Evolutionary conservation across 2,329 filamentous ascomycete genomes (phyloP), one percentile per base, ranked within the genome.

Genomic region (Xylariaceae sp.): DNA sequence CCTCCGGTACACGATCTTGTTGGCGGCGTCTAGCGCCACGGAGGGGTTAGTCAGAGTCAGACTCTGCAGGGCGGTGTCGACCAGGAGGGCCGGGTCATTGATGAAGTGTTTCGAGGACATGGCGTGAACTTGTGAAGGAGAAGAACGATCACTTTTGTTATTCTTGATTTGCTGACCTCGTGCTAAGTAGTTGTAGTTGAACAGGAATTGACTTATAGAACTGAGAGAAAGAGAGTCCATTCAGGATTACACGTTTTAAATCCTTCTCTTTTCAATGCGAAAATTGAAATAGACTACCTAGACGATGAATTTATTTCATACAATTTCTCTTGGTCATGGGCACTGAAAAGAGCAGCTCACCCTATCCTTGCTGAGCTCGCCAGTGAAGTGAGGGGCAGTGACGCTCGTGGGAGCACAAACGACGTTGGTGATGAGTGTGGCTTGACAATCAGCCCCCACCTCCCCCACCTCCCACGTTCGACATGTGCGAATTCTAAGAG

Each of bases 11-110:
- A 96, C 76, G 68, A 95, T 88, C 74, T 96, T 97, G 78, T 95
- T 89, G 55, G 85, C 78, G 35, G 77, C 74, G 72, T 97, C 92
- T 66, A 94, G 83, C 55, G 88, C 88, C 23, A 95, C 78, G 41
- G 88, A 88, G 7, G 93, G 93, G 74, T 97, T 97, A 54, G 89
- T 92, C 62, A 89, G 78, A 18, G 91, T 93, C 39, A 94, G 80
- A 63, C 88, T 86, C 68, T 86, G 82, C 17, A 97, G 85, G 50
- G 92, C 89, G 48, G 85, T 80, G 71, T 84, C 81, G 72, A 97
- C 90, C 55, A 97, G 84, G 69, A 88, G 82, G 56, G 86, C 84
- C 48, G 92, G 86, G 72, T 95, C 89, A 73, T 91, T 86, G 79
- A 96, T 85, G 79, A 97, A 96, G 77, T 97, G 92, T 79, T 94